These are phyloP conservation scores for Diversispora epigaea DNA, from an alignment of 192 early-diverging fungal genomes.

Conservation along the genomic window DNA sequence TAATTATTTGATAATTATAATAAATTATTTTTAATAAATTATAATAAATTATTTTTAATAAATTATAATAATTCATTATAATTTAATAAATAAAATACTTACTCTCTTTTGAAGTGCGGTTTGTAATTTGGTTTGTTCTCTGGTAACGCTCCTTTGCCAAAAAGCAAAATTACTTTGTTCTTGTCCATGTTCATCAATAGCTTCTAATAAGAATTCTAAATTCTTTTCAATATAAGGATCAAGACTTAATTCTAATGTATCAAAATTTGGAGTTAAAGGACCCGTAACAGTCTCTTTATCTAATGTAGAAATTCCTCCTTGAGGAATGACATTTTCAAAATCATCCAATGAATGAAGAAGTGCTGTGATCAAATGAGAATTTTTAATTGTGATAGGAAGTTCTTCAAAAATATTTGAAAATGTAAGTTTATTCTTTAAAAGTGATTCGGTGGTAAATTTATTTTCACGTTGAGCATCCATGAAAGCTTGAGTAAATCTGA, in stretches of 20 bases:
- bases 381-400: constrained; percentile 84
- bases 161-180: constrained; percentile 90
- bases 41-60: not conserved
- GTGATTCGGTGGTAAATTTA: constrained; percentile 82
- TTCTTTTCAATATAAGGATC: constrained; percentile 88
- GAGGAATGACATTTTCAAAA: constrained; percentile 58
- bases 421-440: constrained; percentile 75
- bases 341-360: constrained; percentile 71
- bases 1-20: too few species aligned
- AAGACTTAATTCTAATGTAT: constrained; percentile 75
- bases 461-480: constrained; percentile 78
- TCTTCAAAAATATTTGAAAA: constrained; percentile 88
- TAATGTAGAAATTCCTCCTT: constrained; percentile 38
- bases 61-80: not conserved
- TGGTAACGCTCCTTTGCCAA: constrained; percentile 89
- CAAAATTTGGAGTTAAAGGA: constrained; percentile 61
- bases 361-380: constrained; percentile 76
- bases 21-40: not conserved
- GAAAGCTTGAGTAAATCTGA: constrained; percentile 83
- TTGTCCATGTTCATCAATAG: constrained; percentile 87
- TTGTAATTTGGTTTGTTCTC: constrained; percentile 80
- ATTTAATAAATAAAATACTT: too few species aligned
- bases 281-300: constrained; percentile 44
- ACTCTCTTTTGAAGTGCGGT: constrained; percentile 59
- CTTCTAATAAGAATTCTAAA: constrained; percentile 75